These are phyloP conservation scores for Jacaranda copaia DNA, from an alignment of 257 asterid genomes.

Conservation along the genomic window DNA sequence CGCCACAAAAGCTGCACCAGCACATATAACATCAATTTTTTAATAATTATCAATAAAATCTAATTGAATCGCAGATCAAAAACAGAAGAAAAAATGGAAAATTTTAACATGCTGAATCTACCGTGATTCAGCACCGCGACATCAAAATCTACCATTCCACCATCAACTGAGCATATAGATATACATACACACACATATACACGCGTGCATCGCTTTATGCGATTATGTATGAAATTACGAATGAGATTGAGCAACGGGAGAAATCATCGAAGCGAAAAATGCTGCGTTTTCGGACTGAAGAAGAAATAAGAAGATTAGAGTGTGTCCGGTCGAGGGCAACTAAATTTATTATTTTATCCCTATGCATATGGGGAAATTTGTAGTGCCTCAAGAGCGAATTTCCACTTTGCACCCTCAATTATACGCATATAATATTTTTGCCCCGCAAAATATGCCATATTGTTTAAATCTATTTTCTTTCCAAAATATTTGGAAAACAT, in stretches of 20 bases:
- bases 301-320: too few relatives aligned
- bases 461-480: too few relatives aligned
- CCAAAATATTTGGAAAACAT: too few relatives aligned
- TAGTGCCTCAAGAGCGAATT: too few relatives aligned
- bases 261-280: too few relatives aligned
- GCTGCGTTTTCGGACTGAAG: background rate
- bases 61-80: constrained; percentile 4
- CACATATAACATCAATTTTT: constrained; percentile 4
- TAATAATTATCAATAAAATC: background rate
- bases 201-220: background rate
- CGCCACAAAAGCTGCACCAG: constrained; percentile 42
- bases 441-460: too few relatives aligned
- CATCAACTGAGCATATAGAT: background rate
- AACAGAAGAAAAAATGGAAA: background rate
- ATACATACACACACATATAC: background rate
- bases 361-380: too few relatives aligned
- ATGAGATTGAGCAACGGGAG: constrained; percentile 6
- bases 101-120: constrained; percentile 2
- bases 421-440: too few relatives aligned
- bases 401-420: too few relatives aligned
- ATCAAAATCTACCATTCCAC: constrained; percentile 5
- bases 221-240: background rate
- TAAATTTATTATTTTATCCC: too few relatives aligned
- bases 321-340: too few relatives aligned
- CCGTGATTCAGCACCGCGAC: constrained; percentile 29